These are phyloP conservation scores for Bipolaris oryzae DNA, from an alignment of 2,329 filamentous ascomycete genomes.

Conservation along the genomic window DNA sequence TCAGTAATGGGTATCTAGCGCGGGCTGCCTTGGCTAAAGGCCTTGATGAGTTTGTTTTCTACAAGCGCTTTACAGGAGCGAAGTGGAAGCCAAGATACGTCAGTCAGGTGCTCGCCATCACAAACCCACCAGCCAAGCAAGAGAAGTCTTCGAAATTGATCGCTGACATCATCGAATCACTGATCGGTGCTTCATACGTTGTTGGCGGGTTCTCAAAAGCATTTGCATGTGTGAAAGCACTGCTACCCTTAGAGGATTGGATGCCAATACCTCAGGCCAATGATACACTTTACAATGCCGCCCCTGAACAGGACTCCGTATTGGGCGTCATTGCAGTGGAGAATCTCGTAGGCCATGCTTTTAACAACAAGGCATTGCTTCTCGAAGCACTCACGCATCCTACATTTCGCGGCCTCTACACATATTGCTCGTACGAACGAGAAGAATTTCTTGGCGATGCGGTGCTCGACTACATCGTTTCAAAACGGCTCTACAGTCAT, in stretches of 20 bases:
- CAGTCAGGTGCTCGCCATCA: conserved; percentile 46
- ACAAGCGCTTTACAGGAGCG: conserved; percentile 66
- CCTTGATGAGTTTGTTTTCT: conserved; percentile 75
- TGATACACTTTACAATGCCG: conserved; percentile 33
- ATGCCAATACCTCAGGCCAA: conserved; percentile 30
- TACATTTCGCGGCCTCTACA: conserved; percentile 57
- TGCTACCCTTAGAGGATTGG: conserved; percentile 67
- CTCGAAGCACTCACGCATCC: conserved; percentile 82
- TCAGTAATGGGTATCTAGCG: conserved; percentile 77
- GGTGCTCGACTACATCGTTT: conserved; percentile 78
- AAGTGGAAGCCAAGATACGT: conserved; percentile 76
- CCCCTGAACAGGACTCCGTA: conserved; percentile 15
- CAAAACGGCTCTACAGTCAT: conserved; percentile 63
- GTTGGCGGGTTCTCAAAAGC: conserved; percentile 71
- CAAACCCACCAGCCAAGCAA: conserved; percentile 34
- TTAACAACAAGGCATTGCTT: conserved; percentile 69
- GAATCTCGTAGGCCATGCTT: conserved; percentile 71
- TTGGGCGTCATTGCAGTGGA: conserved; percentile 58
- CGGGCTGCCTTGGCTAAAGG: conserved; percentile 66
- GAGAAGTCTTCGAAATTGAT: conserved; percentile 75
- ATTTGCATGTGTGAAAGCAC: conserved; percentile 63
- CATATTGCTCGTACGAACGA: conserved; percentile 67
- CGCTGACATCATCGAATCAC: conserved; percentile 84
- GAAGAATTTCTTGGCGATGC: conserved; percentile 90
- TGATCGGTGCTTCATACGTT: conserved; percentile 77